Conservation (phyloP, 257 asterid genomes). For the Fraxinus quadrangulata region DNA sequence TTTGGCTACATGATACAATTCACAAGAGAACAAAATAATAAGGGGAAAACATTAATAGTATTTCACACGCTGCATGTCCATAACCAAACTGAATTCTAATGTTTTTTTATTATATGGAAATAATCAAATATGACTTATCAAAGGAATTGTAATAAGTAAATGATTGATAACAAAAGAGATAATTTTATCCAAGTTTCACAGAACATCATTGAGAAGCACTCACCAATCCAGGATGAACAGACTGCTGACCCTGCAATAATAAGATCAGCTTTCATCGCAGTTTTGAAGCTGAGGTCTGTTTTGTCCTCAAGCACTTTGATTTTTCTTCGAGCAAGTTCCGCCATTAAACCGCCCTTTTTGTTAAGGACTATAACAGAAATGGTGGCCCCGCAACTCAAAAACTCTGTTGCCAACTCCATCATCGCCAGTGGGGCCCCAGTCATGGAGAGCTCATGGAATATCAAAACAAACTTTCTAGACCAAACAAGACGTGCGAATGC, state of each 20-base stretch:
- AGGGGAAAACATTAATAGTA: not conserved
- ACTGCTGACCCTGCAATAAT: conserved; percentile 99
- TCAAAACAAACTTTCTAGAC: conserved; percentile 92
- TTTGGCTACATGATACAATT: not conserved
- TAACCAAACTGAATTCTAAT: not conserved
- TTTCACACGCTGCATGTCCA: not conserved
- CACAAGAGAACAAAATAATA: not conserved
- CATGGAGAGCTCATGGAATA: conserved; percentile 94
- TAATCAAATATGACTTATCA: not conserved
- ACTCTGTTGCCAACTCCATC: conserved; percentile 96
- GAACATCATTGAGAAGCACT: conserved; percentile 31
- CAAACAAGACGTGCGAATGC: conserved; percentile 96
- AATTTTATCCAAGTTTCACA: conserved; percentile 1
- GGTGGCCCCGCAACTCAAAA: conserved; percentile 96
- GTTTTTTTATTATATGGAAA: not conserved
- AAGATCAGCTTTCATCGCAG: conserved; percentile 92
- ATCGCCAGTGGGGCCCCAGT: conserved; percentile 99
- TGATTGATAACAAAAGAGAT: conserved; percentile 14
- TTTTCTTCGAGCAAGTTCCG: conserved; percentile 78
- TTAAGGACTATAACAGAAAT: conserved; percentile 77
- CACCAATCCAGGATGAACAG: conserved; percentile 95
- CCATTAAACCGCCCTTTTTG: conserved; percentile 86
- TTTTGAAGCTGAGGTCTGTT: conserved; percentile 77
- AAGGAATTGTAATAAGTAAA: not conserved
- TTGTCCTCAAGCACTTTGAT: conserved; percentile 90